Evolutionary conservation across 2,329 filamentous ascomycete genomes (phyloP).

Genomic region (Botrytis fabae): DNA sequence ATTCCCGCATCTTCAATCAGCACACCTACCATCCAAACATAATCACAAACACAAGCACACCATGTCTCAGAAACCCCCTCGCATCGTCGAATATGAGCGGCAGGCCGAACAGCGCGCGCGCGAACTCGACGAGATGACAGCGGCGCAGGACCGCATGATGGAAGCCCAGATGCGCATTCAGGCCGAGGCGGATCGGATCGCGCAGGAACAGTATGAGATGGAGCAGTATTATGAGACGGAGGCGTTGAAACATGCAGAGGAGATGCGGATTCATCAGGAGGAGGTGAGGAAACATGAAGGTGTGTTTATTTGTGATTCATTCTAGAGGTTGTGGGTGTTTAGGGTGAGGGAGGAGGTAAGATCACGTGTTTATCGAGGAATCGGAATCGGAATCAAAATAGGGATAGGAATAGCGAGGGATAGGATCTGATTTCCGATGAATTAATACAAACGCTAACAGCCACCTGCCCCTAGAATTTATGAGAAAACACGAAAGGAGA

Average conservation of each 20-base stretch:
- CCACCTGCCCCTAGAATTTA: conserved; percentile 17
- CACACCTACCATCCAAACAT: not conserved
- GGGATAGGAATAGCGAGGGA: too few species aligned
- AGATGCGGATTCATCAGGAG: conserved; percentile 38
- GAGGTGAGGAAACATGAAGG: conserved; percentile 38
- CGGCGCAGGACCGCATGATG: conserved; percentile 34
- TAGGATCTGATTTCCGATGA: too few species aligned
- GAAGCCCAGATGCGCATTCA: conserved; percentile 32
- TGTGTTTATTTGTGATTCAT: not conserved
- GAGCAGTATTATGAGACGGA: conserved; percentile 40
- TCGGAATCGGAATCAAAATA: not conserved
- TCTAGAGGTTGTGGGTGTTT: not conserved
- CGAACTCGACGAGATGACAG: conserved; percentile 33
- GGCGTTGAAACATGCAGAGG: conserved; percentile 38
- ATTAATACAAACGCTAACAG: not conserved
- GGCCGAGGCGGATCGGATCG: conserved; percentile 36
- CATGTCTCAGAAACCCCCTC: conserved; percentile 29
- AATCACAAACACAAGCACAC: not conserved
- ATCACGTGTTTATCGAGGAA: too few species aligned
- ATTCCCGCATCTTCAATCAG: too few species aligned
- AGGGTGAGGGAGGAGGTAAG: not conserved
- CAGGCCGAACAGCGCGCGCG: conserved; percentile 38
- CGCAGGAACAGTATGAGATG: conserved; percentile 41
- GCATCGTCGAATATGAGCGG: conserved; percentile 39
- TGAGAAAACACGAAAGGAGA: conserved; percentile 31